phyloP scores from a whole-genome alignment of 2,329 filamentous ascomycete genomes.

The Aspergillus bombycis region DNA sequence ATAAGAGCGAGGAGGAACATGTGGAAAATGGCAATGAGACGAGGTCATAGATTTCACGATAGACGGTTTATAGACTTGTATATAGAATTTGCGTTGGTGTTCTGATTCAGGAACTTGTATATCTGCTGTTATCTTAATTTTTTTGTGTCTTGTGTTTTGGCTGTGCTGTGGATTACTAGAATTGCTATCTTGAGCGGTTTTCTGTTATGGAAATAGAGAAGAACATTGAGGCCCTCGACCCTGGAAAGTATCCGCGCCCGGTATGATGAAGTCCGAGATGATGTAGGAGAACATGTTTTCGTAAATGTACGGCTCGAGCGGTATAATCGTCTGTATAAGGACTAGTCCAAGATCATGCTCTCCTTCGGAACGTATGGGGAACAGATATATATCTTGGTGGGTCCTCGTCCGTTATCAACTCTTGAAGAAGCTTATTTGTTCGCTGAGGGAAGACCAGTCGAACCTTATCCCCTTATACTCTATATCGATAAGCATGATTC shows the following conservation, averaged over 20 bases:
- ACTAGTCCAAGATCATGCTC: neutral
- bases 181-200: neutral
- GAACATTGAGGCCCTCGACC: neutral
- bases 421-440: conserved; percentile 2
- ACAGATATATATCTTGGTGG: neutral
- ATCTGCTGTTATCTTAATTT: neutral
- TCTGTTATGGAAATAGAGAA: neutral
- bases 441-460: neutral
- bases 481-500: neutral
- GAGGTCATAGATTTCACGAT: neutral
- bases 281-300: neutral
- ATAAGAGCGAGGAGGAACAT: conserved; percentile 19
- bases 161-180: neutral
- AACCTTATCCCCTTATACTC: neutral
- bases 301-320: neutral
- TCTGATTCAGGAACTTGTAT: neutral
- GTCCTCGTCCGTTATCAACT: conserved; percentile 10
- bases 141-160: neutral
- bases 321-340: neutral
- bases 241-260: neutral
- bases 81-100: neutral
- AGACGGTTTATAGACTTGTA: conserved; percentile 4
- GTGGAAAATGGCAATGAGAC: conserved; percentile 49
- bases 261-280: neutral
- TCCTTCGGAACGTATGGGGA: neutral